These are phyloP conservation scores for Purpureocillium takamizusanense DNA, from an alignment of 2,329 filamentous ascomycete species.

Conservation along the genomic window DNA sequence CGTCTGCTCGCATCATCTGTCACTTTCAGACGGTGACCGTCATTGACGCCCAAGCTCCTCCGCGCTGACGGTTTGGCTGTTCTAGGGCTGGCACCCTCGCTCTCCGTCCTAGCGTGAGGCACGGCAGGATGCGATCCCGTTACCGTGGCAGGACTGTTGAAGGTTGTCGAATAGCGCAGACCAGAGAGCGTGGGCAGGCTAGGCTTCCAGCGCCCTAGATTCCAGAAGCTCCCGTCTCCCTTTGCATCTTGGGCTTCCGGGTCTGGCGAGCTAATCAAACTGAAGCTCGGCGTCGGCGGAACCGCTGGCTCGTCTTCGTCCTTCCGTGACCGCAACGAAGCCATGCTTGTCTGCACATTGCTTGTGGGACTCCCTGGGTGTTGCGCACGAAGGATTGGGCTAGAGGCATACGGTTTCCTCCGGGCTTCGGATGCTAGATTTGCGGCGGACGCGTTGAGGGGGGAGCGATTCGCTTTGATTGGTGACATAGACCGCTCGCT, in stretches of 20 bases:
- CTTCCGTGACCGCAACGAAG: slow-evolving; percentile 13
- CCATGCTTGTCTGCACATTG: slow-evolving; percentile 17
- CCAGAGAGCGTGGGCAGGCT: slow-evolving; percentile 27
- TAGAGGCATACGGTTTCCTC: slow-evolving; percentile 30
- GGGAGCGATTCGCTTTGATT: slow-evolving; percentile 29
- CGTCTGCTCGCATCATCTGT: slow-evolving; percentile 17
- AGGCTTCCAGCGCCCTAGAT: slow-evolving; percentile 43
- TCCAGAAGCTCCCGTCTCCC: slow-evolving; percentile 44
- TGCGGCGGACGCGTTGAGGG: slow-evolving; percentile 24
- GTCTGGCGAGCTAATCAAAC: slow-evolving; percentile 27
- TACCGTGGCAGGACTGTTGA: slow-evolving; percentile 10
- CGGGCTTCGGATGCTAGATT: slow-evolving; percentile 37
- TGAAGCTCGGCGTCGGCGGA: slow-evolving; percentile 49
- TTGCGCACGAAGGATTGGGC: slow-evolving; percentile 12
- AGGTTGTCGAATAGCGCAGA: slow-evolving; percentile 18
- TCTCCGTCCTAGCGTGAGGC: slow-evolving; percentile 26
- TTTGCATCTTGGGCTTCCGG: slow-evolving; percentile 30
- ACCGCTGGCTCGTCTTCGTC: slow-evolving; percentile 17
- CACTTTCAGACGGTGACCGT: slow-evolving; percentile 15
- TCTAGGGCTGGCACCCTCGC: slow-evolving; percentile 20
- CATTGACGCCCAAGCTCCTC: slow-evolving; percentile 19
- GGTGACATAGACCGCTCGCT: slow-evolving; percentile 50
- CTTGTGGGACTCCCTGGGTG: slow-evolving; percentile 29
- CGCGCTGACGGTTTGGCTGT: slow-evolving; percentile 18
- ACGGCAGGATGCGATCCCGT: background rate